Evolutionary conservation across 306 rosid genomes (phyloP), one percentile per base, ranked within the genome.

Genomic region (Arachis stenosperma): DNA sequence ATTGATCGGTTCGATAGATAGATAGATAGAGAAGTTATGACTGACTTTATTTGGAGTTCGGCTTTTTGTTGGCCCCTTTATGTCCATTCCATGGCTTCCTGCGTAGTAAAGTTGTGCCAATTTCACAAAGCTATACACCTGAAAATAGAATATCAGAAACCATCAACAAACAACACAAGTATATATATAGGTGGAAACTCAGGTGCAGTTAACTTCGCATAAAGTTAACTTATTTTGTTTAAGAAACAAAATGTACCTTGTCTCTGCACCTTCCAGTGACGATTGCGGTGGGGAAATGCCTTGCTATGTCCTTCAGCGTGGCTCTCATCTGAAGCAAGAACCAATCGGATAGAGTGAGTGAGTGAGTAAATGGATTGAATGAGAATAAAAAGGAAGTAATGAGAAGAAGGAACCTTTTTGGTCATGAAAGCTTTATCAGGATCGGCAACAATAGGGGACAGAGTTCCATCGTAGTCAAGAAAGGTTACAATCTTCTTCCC

Each of bases 51-150:
- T 73, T 75, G 61, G 52, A 69, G 61, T 81, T 81, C 11, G 50
- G 69, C 70, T 71, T 80, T 89, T 85, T 39, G 92, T 82, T 78
- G 98, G 98, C 37, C 95, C 97, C 79, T 81, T 86, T 7, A 94
- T 94, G 84, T 94, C 98, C 98, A 94, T 94, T 10, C 98, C 98
- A 78, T 94, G 98, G 83, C 98, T 94, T 36, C 97, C 98, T 6
- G 98, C 98, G 30, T 94, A 94, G 63, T 89, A 94, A 27, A 94
- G 82, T 78, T 91, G 96, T 3, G 89, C 76, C 66, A 94, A 82
- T 81, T 75, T 83, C 10, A 94, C 97, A 69, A 94, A 94, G 56
- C 70, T 82, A 75, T 78, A 88, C 6, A 94, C 98, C 98, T 94
- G 76, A 46, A 81, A 79, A 6, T 39, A 44, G 5, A 59, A 37